Conservation (phyloP, 2,329 filamentous ascomycete genomes). For the Aspergillus sp. region DNA sequence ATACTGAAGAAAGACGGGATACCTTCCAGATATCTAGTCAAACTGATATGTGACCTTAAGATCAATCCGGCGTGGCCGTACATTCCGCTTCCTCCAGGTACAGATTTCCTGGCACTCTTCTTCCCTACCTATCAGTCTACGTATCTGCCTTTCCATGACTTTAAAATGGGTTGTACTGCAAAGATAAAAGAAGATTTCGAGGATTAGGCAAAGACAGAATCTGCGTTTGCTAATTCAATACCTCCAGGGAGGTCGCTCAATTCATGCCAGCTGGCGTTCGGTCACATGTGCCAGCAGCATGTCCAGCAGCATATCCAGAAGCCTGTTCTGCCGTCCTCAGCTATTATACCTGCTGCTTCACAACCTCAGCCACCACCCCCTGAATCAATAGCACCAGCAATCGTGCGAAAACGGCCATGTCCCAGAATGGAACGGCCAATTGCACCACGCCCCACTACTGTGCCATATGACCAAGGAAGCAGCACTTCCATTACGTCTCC, state of each 20-base stretch:
- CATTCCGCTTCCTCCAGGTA: constrained; percentile 40
- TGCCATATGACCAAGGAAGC: constrained; percentile 29
- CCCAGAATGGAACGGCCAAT: constrained; percentile 22
- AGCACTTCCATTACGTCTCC: constrained; percentile 30
- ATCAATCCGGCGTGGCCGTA: constrained; percentile 34
- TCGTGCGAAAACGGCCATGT: constrained; percentile 26
- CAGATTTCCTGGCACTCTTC: constrained; percentile 7
- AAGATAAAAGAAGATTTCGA: background rate
- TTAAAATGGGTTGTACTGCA: background rate
- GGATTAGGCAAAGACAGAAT: background rate
- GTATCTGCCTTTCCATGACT: background rate
- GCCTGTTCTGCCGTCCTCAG: constrained; percentile 13
- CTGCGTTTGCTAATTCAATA: constrained; percentile 10
- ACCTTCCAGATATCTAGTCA: constrained; percentile 30
- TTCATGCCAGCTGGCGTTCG: constrained; percentile 30
- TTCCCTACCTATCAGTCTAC: background rate
- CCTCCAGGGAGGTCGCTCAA: constrained; percentile 33
- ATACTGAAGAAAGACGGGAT: constrained; percentile 36
- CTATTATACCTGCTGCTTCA: constrained; percentile 9
- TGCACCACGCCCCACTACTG: constrained; percentile 32
- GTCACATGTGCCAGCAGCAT: constrained; percentile 27
- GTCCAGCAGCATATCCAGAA: constrained; percentile 18
- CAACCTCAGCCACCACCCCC: constrained; percentile 15
- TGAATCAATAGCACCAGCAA: constrained; percentile 14
- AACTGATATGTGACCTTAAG: constrained; percentile 31